Base-by-base conservation (phyloP, 768 basidiomycete genomes). In the Termitomyces sp. region DNA sequence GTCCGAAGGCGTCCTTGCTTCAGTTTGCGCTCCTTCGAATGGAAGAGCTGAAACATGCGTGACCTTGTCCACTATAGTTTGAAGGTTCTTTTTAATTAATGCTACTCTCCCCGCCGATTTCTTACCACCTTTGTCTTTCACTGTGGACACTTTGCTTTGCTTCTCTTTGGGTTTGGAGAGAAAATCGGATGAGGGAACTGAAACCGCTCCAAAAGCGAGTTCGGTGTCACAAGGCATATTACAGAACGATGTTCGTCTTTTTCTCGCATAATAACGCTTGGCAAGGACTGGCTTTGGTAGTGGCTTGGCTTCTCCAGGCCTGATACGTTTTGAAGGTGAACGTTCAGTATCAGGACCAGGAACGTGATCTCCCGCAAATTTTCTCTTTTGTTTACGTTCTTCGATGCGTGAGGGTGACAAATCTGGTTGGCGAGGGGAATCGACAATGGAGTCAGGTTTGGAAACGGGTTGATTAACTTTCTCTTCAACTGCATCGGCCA, bases 201-300 rank as follows among this genome's bases (percentile, higher is more conserved):
- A 71, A 46, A 70, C 65, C 47, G 69, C 69, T 46, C 76, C 73
- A 39, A 69, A 71, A 55, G 75, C 68, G 36, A 71, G 55, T 5
- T 54, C 57, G 2, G 51, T 48, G 53, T 39, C 53, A 18, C 53
- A 52, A 14, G 56, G 14, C 34, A 49, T 55, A 4, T 39, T 42
- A 20, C 73, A 68, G 29, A 76, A 72, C 6, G 74, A 69, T 26
- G 63, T 61, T 36, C 71, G 70, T 18, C 63, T 68, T 61, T 71
- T 73, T 60, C 68, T n/a, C n/a, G n/a, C 72, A 3, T 66, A 66
- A 57, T 68, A 70, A 58, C 68, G 73, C 55, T 70, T 76, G 4
- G 63, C 59, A 29, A 59, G 55, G 4, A 56, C 64, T 48, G 58
- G 37, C 26, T 36, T 53, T 55, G 29, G 27, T 12, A 53, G n/a